Conservation (phyloP, 345 rosid genomes). For the Bruguiera sexangula region DNA sequence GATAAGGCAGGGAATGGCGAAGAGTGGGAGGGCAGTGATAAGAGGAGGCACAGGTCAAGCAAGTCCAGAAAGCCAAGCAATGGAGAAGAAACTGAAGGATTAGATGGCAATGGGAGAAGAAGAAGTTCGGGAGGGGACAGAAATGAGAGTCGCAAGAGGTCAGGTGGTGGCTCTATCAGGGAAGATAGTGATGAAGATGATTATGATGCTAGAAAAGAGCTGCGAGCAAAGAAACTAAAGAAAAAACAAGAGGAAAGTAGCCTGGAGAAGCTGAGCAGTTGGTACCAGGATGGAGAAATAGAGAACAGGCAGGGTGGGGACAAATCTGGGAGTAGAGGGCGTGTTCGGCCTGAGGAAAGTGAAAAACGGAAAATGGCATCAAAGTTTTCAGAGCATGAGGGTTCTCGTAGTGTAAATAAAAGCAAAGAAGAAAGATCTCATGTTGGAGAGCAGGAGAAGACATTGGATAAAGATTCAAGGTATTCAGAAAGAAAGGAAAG, state of each 20-base stretch:
- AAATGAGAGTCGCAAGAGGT: constrained; percentile 58
- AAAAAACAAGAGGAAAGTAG: constrained; percentile 89
- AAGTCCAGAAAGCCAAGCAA: constrained; percentile 53
- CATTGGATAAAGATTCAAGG: constrained; percentile 54
- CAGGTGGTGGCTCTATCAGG: constrained; percentile 45
- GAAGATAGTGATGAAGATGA: constrained; percentile 67
- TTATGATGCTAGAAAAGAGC: constrained; percentile 45
- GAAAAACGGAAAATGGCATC: constrained; percentile 54
- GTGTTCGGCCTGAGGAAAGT: constrained; percentile 43
- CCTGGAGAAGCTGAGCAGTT: constrained; percentile 77
- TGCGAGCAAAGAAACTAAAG: constrained; percentile 55
- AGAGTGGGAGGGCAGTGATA: constrained; percentile 57
- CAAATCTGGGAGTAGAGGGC: constrained; percentile 49
- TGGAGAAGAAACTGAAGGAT: constrained; percentile 54
- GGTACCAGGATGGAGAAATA: constrained; percentile 88
- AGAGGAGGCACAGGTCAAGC: constrained; percentile 58
- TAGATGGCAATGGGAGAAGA: constrained; percentile 52
- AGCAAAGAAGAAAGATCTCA: constrained; percentile 64
- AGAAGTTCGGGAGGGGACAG: constrained; percentile 55
- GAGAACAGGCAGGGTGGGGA: constrained; percentile 63
- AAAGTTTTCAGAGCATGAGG: constrained; percentile 57
- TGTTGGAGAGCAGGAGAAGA: constrained; percentile 51
- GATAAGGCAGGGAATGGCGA: constrained; percentile 52
- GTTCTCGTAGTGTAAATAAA: constrained; percentile 51
- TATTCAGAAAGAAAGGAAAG: constrained; percentile 66